Evolutionary conservation across 305 asterid genomes (phyloP).

Genomic region (Solanum hybrid): DNA sequence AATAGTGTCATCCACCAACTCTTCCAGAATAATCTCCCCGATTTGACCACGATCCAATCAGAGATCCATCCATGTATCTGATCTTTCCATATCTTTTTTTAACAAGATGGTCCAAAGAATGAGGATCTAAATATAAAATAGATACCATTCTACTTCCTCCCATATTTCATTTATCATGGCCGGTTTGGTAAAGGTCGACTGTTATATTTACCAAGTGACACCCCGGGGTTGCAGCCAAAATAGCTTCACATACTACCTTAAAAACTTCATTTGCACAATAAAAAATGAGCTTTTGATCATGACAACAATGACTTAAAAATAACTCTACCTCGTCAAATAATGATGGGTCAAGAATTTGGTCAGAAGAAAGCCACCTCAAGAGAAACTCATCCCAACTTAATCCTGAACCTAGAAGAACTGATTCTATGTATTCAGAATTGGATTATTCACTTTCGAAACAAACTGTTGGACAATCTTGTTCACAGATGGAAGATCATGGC

Average conservation of each 20-base stretch:
- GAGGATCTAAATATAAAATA: slow-evolving; percentile 28
- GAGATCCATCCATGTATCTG: slow-evolving; percentile 54
- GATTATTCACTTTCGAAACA: slow-evolving; percentile 68
- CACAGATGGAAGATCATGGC: slow-evolving; percentile 18
- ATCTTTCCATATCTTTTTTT: slow-evolving; percentile 42
- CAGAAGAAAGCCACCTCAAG: slow-evolving; percentile 55
- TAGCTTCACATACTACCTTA: slow-evolving; percentile 41
- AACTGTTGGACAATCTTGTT: slow-evolving; percentile 39
- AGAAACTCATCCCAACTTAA: slow-evolving; percentile 83
- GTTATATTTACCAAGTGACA: slow-evolving; percentile 24
- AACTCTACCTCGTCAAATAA: slow-evolving; percentile 81
- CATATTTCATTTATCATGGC: slow-evolving; percentile 73
- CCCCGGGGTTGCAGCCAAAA: slow-evolving; percentile 43
- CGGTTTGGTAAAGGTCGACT: slow-evolving; percentile 45
- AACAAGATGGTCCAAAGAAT: slow-evolving; percentile 58
- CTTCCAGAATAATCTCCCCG: slow-evolving; percentile 41
- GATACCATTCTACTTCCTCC: slow-evolving; percentile 47
- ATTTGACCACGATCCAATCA: slow-evolving; percentile 32
- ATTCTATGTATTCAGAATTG: slow-evolving; percentile 87
- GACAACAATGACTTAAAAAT: slow-evolving; percentile 52
- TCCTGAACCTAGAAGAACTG: slow-evolving; percentile 84
- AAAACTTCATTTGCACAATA: slow-evolving; percentile 67
- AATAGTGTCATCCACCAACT: slow-evolving; percentile 50
- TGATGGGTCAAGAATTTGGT: slow-evolving; percentile 58
- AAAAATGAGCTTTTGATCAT: slow-evolving; percentile 76